Evolutionary conservation across 345 rosid species (phyloP), one percentile per base, ranked within the genome.

Genomic region (Rhodomyrtus tomentosa): DNA sequence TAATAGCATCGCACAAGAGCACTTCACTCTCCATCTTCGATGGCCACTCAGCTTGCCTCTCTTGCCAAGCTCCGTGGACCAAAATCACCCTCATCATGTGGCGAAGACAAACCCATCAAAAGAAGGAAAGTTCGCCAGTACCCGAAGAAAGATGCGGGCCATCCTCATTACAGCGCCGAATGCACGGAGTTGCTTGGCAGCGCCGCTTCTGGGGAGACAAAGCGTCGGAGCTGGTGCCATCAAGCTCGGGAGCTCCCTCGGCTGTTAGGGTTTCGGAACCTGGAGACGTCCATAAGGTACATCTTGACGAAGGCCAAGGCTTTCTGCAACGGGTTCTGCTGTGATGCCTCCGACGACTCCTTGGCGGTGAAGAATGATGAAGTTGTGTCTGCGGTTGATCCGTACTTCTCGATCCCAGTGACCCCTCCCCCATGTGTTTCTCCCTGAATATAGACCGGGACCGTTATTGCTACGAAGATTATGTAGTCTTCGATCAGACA

Each of bases 391-490:
- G 16, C 82, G 36, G 90, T 86, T 15, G 90, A 85, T 85, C 91
- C 93, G 40, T 91, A 90, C 87, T 90, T 93, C 88, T 90, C 91
- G 8, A 76, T 88, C 81, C 94, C 91, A 42, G 89, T 92, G 42
- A 49, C 89, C 8, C 91, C 87, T 27, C 85, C 86, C 45, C 89
- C 88, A 45, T 24, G 16, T 18, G 16, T 53, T 53, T 54, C 82
- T 59, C 42, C 58, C 58, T 81, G 55, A 81, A 50, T 68, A 68
- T 36, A n/a, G n/a, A n/a, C 76, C 45, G 10, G 76, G 24, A 20
- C 76, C 76, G 2, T 68, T 68, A 36, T 36, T 68, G 76, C 13
- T 18, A 36, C 76, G 1, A 45, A 36, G 25, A 68, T 68, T 68
- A 9, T 68, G 76, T 36, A 68, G 13, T 36, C 45, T 36, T 68